Evolutionary conservation across 1,139 yeast species (phyloP).

Genomic region (Pichia sp.): DNA sequence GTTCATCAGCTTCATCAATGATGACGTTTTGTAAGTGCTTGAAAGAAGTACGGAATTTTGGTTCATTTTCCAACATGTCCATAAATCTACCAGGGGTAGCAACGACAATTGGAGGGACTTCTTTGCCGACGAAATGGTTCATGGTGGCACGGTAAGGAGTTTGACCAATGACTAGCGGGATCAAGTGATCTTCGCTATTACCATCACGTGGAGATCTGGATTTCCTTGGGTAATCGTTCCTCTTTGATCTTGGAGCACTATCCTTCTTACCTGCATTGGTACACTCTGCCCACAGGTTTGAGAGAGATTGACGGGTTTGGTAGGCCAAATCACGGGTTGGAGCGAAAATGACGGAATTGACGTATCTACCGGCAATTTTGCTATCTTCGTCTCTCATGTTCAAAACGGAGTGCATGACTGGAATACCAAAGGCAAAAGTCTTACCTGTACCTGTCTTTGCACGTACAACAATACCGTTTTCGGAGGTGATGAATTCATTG

Average conservation of each 20-base stretch:
- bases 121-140: slow-evolving; percentile 14
- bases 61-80: slow-evolving; percentile 47
- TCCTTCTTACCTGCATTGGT: neutral
- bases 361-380: slow-evolving; percentile 16
- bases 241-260: neutral
- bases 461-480: slow-evolving; percentile 67
- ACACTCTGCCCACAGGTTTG: slow-evolving; percentile 9
- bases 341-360: slow-evolving; percentile 63
- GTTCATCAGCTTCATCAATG: slow-evolving; percentile 85
- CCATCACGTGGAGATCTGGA: slow-evolving; percentile 1
- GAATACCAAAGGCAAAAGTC: slow-evolving; percentile 81
- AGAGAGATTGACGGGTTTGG: slow-evolving; percentile 64
- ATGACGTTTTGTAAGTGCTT: slow-evolving; percentile 54
- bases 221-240: neutral
- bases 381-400: slow-evolving; percentile 23
- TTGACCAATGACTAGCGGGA: slow-evolving; percentile 17
- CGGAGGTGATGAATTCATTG: slow-evolving; percentile 49
- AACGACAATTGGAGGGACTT: slow-evolving; percentile 46
- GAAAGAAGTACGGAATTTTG: slow-evolving; percentile 41
- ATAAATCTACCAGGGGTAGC: slow-evolving; percentile 88
- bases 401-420: slow-evolving; percentile 55
- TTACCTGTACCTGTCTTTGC: slow-evolving; percentile 97
- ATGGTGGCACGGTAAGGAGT: slow-evolving; percentile 17
- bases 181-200: slow-evolving; percentile 2
- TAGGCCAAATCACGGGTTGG: slow-evolving; percentile 92